Base-by-base conservation (phyloP, 768 basidiomycete genomes). In the Mycena chlorophos region DNA sequence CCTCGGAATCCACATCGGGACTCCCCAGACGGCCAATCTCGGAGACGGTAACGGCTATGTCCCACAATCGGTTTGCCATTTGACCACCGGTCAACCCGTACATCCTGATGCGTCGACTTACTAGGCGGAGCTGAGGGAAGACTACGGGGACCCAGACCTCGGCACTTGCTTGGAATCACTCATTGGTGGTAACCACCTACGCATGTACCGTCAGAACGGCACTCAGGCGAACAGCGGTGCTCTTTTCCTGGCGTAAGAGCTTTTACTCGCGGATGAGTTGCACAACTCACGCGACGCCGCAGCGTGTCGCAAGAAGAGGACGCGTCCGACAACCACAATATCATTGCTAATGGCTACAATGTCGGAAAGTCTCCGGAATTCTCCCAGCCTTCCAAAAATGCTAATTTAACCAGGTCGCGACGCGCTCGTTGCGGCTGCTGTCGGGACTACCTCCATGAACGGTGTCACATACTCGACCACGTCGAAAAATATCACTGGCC, bases 101-200 rank as follows among this genome's bases (percentile, higher is more conserved):
- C 29, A 31, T 28, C 27, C 14, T n/a, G 40, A 38, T n/a, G 10
- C 22, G 50, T 10, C 31, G 27, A 57, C 78, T 76, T 71, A 51
- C 79, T 75, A 86, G 60, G 79, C 87, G 16, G 83, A 87, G 67
- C 79, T 93, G 30, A 81, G 93, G 42, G 86, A 85, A 74, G 85
- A 93, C 64, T 95, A 82, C 64, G 84, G 84, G 1, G 77, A 92
- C 61, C 73, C 82, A 0, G 71, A 63, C 60, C 67, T 82, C 26
- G 75, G 93, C 1, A 90, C 90, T 3, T 94, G 91, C 66, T 67
- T 84, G 47, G 91, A 95, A 67, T 86, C 85, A 14, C 74, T 91
- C 46, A 74, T 87, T 46, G 91, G 91, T 2, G 92, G 91, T 5
- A 83, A 88, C 65, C 92, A 94, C 63, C 78, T 91, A 63, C 82